Base-by-base conservation (phyloP, 768 basidiomycete species). In the Exsudoporus frostii region DNA sequence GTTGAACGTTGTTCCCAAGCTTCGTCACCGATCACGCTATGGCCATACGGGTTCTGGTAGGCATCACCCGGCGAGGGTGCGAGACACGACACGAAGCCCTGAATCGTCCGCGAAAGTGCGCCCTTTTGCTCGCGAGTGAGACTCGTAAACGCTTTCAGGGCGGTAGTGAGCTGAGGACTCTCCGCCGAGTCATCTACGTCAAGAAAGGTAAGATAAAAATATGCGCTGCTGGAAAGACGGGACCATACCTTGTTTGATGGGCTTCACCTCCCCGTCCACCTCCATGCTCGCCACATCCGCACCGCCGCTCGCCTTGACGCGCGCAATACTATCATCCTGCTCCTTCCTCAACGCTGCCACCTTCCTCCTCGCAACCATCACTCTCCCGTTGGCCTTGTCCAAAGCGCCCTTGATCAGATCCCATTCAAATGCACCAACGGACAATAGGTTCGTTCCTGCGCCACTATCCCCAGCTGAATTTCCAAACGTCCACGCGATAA, bases 311-410 rank as follows among this genome's bases (percentile, higher is more conserved):
- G 88, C 88, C 58, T 86, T 90, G 33, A 76, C 87, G 43, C 83
- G 79, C 20, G 91, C 94, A 25, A 86, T 79, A 19, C 81, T 86
- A 56, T 91, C 89, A 59, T 97, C 93, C 32, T 94, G 93, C 64
- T 95, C 94, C 70, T 90, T 90, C 66, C 89, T 79, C 60, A 97
- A 70, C 7, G 77, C 77, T 1, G 80, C 78, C 6, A 95, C 84
- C 66, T 87, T 89, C 55, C 83, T 76, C 66, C 85, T 78, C 19
- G 92, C 87, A 39, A 86, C 82, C 54, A 84, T 79, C 24, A 96
- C 90, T 27, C 94, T 78, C 13, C 94, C 94, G 65, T 92, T 91
- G 6, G 92, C 87, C 73, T 98, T 97, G 65, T 95, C 90, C 57
- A 98, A 65, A 2, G 88, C 91, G 17, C 82, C 84, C 67, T 82